Base-by-base conservation (phyloP, 495 filamentous ascomycete species). In the Aspergillus olivimuriae region DNA sequence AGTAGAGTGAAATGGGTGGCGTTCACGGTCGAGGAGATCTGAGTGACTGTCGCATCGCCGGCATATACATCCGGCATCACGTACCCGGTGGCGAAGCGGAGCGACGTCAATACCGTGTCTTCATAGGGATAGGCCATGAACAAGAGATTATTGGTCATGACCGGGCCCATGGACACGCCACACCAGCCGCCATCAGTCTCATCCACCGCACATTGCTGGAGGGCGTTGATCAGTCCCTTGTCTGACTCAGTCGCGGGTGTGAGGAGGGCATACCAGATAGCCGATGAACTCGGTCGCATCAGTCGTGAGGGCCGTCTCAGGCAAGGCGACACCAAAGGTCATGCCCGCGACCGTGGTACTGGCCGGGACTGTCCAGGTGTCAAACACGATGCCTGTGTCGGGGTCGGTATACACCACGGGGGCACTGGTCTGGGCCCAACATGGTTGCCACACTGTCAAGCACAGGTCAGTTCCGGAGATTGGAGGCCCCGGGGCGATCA, bases 231-330 rank as follows among this genome's bases (percentile, higher is more conserved):
- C 22, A 37, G 17, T 7, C 17, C n/a, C n/a, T n/a, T n/a, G n/a
- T n/a, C n/a, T n/a, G n/a, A n/a, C n/a, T n/a, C n/a, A n/a, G n/a
- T n/a, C n/a, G n/a, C n/a, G n/a, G n/a, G n/a, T 26, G 24, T 28
- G 17, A 4, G n/a, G 2, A 1, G 21, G 28, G 24, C 21, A 33
- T 44, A 52, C 50, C 31, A 53, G 42, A 20, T 48, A 53, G 18
- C 50, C 50, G 21, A 53, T 43, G 20, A 53, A 53, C 21, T 53
- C 50, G 1, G 41, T 48, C 1, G 50, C 41, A 42, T 53, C 50
- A 1, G 33, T 38, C 0, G n/a, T 39, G 11, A 53, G 17, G 2
- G 46, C 50, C n/a, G 40, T 22, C 4, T 37, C 24, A 15, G 50
- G 50, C 2, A 53, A 37, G 15, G 50, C 41, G 4, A 53, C 26